These are phyloP conservation scores for Pisolithus tinctorius DNA, from an alignment of 768 basidiomycete genomes.

Conservation along the genomic window DNA sequence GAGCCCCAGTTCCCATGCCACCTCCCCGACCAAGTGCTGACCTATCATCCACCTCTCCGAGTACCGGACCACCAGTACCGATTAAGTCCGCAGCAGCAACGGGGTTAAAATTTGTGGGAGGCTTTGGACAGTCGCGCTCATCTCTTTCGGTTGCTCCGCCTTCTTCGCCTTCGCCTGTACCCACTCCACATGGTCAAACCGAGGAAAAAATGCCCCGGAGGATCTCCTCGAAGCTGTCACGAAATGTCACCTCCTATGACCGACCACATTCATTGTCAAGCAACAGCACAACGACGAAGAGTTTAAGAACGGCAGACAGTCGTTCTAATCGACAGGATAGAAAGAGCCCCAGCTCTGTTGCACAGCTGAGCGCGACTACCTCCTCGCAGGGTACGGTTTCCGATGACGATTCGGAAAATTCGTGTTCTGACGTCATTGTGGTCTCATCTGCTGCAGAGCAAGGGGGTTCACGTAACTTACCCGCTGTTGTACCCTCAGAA, in stretches of 20 bases:
- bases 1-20: constrained; percentile 45
- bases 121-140: constrained; percentile 60
- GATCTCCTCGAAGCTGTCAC: constrained; percentile 31
- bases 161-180: constrained; percentile 24
- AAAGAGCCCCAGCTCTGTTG: constrained; percentile 29
- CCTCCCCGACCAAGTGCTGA: constrained; percentile 46
- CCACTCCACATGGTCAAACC: constrained; percentile 11
- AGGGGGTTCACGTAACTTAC: constrained; percentile 4
- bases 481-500: constrained; percentile 7
- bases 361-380: constrained; percentile 22
- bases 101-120: constrained; percentile 58
- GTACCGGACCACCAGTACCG: constrained; percentile 15
- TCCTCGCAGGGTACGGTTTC: constrained; percentile 10
- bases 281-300: constrained; percentile 50
- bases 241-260: constrained; percentile 33
- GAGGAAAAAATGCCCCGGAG: constrained; percentile 19
- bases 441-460: neutral
- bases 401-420: constrained; percentile 17
- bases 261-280: constrained; percentile 57
- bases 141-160: constrained; percentile 39
- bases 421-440: constrained; percentile 3
- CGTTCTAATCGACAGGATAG: constrained; percentile 33
- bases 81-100: constrained; percentile 49
- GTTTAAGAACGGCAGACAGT: constrained; percentile 49
- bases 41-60: constrained; percentile 25